These are phyloP conservation scores for Yueomyces sp. DNA, from an alignment of 805 yeast genomes.

Conservation along the genomic window DNA sequence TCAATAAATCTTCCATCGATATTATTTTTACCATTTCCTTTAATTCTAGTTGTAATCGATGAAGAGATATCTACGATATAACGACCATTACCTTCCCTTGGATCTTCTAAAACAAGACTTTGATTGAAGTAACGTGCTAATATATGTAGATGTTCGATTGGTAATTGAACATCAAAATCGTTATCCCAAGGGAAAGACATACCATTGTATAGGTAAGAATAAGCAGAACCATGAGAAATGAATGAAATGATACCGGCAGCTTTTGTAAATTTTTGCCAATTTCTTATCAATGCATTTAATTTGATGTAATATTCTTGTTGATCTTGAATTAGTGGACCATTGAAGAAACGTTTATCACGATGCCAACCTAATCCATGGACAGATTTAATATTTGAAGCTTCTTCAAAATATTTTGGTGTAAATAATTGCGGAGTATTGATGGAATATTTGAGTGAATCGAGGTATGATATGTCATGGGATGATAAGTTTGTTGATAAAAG, in stretches of 20 bases:
- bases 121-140: conserved; percentile 31
- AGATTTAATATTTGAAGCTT: conserved; percentile 12
- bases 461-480: conserved; percentile 19
- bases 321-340: conserved; percentile 31
- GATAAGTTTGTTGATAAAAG: conserved; percentile 12
- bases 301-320: conserved; percentile 17
- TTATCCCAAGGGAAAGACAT: conserved; percentile 52
- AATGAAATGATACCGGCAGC: conserved; percentile 37
- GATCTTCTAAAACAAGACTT: conserved; percentile 34
- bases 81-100: conserved; percentile 40
- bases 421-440: conserved; percentile 18
- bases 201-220: conserved; percentile 57
- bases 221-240: conserved; percentile 55
- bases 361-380: conserved; percentile 25
- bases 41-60: conserved; percentile 39
- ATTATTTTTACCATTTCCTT: conserved; percentile 47
- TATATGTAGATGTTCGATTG: conserved; percentile 32
- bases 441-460: conserved; percentile 25
- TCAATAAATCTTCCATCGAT: conserved; percentile 68
- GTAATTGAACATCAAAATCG: conserved; percentile 54
- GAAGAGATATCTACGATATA: conserved; percentile 39
- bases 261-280: conserved; percentile 37
- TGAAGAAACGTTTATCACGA: conserved; percentile 49
- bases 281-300: conserved; percentile 34
- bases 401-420: conserved; percentile 28